A percentile compares a stretch with the other conserved stretches of the same genome.
phyloP scores from a whole-genome alignment of 139 green algal genomes.

The Coelastrella sp. region DNA sequence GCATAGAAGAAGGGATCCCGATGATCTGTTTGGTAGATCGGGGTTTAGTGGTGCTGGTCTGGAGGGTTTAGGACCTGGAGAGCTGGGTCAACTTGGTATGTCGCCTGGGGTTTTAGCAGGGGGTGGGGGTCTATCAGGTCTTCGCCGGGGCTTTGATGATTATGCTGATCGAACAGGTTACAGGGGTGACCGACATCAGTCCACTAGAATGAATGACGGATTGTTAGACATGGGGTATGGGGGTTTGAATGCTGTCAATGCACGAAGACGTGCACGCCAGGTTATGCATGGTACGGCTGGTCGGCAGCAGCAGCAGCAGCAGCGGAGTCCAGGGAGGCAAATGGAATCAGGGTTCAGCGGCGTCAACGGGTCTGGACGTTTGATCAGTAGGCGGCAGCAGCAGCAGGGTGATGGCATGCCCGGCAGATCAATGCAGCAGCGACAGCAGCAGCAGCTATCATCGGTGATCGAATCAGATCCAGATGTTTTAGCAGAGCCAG shows the following conservation, averaged over 20 bases:
- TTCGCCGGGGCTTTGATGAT: background rate
- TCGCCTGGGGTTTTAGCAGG: background rate
- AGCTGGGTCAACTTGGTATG: background rate
- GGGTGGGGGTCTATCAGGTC: background rate
- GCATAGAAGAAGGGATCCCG: background rate
- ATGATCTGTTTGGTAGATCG: background rate
- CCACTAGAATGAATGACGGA: background rate
- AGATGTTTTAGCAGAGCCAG: too few relatives aligned
- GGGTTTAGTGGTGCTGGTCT: background rate
- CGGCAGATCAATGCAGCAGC: too few relatives aligned
- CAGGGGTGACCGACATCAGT: background rate
- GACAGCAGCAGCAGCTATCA: too few relatives aligned
- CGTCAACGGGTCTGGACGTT: background rate
- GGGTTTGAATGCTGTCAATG: background rate
- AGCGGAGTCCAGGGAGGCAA: background rate
- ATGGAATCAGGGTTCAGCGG: background rate
- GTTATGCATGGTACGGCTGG: slow-evolving; percentile 3
- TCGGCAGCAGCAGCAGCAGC: background rate
- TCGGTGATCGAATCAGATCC: too few relatives aligned
- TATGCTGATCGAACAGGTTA: background rate
- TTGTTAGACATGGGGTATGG: slow-evolving; percentile 6
- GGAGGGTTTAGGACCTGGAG: background rate
- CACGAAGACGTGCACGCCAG: background rate
- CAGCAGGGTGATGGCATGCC: too few relatives aligned
- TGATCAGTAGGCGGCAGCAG: background rate